Evolutionary conservation across 345 rosid species (phyloP).

Genomic region (Eucalyptus pauciflora): DNA sequence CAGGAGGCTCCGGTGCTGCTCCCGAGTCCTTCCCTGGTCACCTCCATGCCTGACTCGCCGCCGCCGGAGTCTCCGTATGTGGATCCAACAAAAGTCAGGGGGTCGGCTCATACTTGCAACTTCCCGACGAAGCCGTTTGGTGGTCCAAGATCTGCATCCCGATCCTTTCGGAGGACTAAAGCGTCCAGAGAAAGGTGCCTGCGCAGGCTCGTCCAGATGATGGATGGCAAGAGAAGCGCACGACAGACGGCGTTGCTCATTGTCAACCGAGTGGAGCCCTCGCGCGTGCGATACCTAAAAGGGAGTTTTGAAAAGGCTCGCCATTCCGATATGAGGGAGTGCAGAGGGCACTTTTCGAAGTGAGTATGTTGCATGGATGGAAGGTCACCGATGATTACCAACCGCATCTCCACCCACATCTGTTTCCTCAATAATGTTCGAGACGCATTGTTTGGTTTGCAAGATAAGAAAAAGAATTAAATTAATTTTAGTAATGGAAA

Average conservation of each 20-base stretch:
- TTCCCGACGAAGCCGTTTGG: not conserved
- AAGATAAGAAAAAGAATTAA: no score
- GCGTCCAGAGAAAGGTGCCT: not conserved
- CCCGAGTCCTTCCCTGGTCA: not conserved
- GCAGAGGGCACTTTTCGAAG: accelerated
- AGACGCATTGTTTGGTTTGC: no score
- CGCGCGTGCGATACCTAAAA: not conserved
- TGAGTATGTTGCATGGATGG: not conserved
- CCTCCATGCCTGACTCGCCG: not conserved
- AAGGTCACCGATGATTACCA: not conserved
- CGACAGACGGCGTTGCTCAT: not conserved
- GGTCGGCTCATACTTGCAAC: not conserved
- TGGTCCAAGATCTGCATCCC: not conserved
- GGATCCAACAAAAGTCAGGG: not conserved
- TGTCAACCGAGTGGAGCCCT: not conserved
- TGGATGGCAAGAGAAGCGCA: not conserved
- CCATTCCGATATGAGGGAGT: not conserved
- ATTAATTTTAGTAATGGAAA: no score
- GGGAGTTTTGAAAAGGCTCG: not conserved
- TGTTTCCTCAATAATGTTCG: no score
- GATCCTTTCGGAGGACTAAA: not conserved
- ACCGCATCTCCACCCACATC: not conserved
- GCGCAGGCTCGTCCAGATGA: not conserved
- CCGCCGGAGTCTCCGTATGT: not conserved
- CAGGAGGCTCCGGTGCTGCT: not conserved